These are phyloP conservation scores for Chlorella vulgaris DNA, from an alignment of 139 green algal genomes.

Conservation along the genomic window DNA sequence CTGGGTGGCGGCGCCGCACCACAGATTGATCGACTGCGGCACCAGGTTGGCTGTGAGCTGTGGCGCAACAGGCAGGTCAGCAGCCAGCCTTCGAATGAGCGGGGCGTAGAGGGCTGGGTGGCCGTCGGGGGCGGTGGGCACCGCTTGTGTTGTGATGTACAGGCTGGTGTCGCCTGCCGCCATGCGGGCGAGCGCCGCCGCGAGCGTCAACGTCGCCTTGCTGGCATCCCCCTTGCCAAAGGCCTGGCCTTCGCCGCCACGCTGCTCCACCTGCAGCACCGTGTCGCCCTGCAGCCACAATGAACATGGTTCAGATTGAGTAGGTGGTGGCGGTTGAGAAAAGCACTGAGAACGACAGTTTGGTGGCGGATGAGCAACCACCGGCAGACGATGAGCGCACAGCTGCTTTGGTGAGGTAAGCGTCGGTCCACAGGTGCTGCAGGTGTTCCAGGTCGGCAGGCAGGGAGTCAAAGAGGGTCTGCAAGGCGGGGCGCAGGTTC, in stretches of 20 bases:
- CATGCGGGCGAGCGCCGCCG: conserved; percentile 54
- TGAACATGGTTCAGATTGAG: not conserved
- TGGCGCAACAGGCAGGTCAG: conserved; percentile 66
- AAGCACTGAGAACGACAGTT: too few species aligned
- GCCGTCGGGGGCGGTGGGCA: conserved; percentile 52
- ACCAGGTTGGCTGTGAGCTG: conserved; percentile 67
- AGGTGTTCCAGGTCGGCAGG: conserved; percentile 23
- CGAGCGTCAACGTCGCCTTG: conserved; percentile 60
- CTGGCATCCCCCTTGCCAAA: conserved; percentile 67
- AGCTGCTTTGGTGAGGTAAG: conserved; percentile 16
- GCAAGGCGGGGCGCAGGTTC: too few species aligned
- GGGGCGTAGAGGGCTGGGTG: conserved; percentile 62
- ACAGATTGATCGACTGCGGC: conserved; percentile 69
- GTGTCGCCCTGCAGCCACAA: conserved; percentile 51
- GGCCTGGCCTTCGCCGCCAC: conserved; percentile 24
- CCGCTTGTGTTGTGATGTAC: conserved; percentile 78
- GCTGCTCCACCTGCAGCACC: conserved; percentile 62
- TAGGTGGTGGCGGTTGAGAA: not conserved
- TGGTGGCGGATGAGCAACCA: not conserved
- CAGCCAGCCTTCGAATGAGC: conserved; percentile 56
- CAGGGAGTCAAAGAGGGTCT: conserved; percentile 25
- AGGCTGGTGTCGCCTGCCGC: conserved; percentile 55
- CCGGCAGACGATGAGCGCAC: not conserved
- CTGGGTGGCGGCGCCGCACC: conserved; percentile 46
- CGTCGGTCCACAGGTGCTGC: conserved; percentile 22